Conservation (phyloP, 1,284 basidiomycete species). For the Volvariella surrecta region DNA sequence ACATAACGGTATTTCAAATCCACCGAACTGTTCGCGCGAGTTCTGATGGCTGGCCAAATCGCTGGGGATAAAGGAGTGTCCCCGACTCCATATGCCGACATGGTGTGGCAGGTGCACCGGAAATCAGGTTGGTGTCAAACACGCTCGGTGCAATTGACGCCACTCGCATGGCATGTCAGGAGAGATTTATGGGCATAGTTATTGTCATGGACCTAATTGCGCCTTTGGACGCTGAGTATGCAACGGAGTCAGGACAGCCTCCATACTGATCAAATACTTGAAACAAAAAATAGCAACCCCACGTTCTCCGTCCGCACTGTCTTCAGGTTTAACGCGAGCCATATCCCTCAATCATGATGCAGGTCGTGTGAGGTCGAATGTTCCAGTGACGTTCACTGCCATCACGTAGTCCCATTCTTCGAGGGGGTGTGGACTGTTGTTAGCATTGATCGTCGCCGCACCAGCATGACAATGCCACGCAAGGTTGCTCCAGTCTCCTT, state of each 20-base stretch:
- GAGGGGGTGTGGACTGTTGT: constrained; percentile 35
- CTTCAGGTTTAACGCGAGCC: constrained; percentile 34
- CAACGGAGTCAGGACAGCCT: constrained; percentile 41
- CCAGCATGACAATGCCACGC: constrained; percentile 48
- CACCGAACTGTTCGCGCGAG: constrained; percentile 45
- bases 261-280: constrained; percentile 28
- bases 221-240: constrained; percentile 47
- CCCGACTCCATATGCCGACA: constrained; percentile 27
- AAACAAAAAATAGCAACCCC: constrained; percentile 45
- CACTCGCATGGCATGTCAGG: constrained; percentile 41
- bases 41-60: constrained; percentile 38
- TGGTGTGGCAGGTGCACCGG: constrained; percentile 28
- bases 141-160: constrained; percentile 44
- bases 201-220: constrained; percentile 39
- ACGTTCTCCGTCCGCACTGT: constrained; percentile 38
- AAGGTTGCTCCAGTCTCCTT: constrained; percentile 31
- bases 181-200: constrained; percentile 45
- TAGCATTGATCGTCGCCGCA: constrained; percentile 34
- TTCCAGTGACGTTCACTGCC: constrained; percentile 42
- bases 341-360: constrained; percentile 46
- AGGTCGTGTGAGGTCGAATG: constrained; percentile 47
- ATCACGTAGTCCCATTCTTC: constrained; percentile 38
- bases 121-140: constrained; percentile 40
- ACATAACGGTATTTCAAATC: constrained; percentile 44
- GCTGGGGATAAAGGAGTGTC: constrained; percentile 32